A percentile compares a stretch with the other conserved stretches of the same genome.
Evolutionary conservation across 2,329 filamentous ascomycete species (phyloP).

Genomic region (Bimuria novae-zelandiae): DNA sequence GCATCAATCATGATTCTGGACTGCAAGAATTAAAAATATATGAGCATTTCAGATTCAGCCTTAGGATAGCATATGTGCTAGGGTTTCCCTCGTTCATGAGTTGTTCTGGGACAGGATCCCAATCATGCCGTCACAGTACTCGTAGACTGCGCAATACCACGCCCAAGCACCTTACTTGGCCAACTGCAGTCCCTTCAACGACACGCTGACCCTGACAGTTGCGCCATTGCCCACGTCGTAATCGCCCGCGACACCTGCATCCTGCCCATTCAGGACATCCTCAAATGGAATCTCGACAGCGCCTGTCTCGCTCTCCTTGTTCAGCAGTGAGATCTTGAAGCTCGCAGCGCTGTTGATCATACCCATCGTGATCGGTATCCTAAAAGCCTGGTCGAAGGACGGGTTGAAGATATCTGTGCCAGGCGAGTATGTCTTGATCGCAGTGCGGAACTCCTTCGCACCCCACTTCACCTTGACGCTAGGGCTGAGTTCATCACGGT

Average conservation of each 20-base stretch:
- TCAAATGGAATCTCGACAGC: conserved; percentile 30
- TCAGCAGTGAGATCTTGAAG: conserved; percentile 36
- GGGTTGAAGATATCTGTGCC: conserved; percentile 57
- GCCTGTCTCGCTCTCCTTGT: conserved; percentile 33
- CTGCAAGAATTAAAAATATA: too few relatives aligned
- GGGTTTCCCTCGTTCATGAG: too few relatives aligned
- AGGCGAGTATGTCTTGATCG: conserved; percentile 49
- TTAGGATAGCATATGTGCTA: too few relatives aligned
- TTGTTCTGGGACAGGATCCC: too few relatives aligned
- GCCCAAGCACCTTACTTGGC: not conserved
- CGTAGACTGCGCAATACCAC: not conserved
- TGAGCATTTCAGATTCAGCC: too few relatives aligned
- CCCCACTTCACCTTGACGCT: conserved; percentile 54
- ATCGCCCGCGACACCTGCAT: conserved; percentile 22
- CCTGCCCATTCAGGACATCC: conserved; percentile 30
- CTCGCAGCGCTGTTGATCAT: conserved; percentile 25
- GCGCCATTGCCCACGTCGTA: conserved; percentile 36
- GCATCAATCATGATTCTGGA: too few relatives aligned
- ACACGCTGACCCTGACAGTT: conserved; percentile 28
- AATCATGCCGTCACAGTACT: not conserved
- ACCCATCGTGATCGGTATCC: conserved; percentile 47
- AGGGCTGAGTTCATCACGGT: conserved; percentile 52
- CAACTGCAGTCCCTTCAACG: conserved; percentile 24
- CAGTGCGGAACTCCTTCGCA: conserved; percentile 49
- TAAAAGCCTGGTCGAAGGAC: conserved; percentile 53